Evolutionary conservation across 345 rosid species (phyloP).

Genomic region (Eucalyptus regnans): DNA sequence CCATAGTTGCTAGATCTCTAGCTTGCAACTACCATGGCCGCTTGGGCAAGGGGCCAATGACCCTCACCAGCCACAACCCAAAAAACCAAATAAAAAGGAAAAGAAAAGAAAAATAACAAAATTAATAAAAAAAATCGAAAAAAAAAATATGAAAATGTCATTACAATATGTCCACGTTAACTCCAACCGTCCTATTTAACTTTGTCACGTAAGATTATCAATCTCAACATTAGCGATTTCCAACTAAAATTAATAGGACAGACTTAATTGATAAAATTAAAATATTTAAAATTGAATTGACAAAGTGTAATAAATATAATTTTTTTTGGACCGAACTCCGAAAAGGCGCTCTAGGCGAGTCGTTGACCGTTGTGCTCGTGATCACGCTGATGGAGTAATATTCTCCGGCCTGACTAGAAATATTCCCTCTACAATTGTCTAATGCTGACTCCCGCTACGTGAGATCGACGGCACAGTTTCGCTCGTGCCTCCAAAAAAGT

Average conservation of each 20-base stretch:
- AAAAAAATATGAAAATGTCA: too few relatives aligned
- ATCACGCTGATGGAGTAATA: neutral
- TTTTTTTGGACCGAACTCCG: fast-evolving
- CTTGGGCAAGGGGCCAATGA: too few relatives aligned
- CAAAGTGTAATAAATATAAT: fast-evolving
- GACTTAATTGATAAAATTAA: too few relatives aligned
- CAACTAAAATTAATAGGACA: fast-evolving
- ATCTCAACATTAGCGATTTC: fast-evolving
- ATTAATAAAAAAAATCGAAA: too few relatives aligned
- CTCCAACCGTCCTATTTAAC: fast-evolving
- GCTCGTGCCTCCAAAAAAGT: neutral
- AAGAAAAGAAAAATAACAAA: too few relatives aligned
- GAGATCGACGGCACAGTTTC: neutral
- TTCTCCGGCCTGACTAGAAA: neutral
- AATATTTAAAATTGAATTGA: fast-evolving
- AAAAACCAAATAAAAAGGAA: too few relatives aligned
- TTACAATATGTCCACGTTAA: fast-evolving
- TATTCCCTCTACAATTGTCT: neutral
- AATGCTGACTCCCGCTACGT: neutral
- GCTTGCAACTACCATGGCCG: fast-evolving
- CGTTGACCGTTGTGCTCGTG: neutral
- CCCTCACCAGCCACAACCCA: fast-evolving
- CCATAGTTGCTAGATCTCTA: fast-evolving
- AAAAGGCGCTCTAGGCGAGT: neutral
- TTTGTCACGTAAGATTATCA: fast-evolving